Evolutionary conservation across 768 basidiomycete genomes (phyloP), one percentile per base, ranked within the genome.

Genomic region (Zangia roseola): DNA sequence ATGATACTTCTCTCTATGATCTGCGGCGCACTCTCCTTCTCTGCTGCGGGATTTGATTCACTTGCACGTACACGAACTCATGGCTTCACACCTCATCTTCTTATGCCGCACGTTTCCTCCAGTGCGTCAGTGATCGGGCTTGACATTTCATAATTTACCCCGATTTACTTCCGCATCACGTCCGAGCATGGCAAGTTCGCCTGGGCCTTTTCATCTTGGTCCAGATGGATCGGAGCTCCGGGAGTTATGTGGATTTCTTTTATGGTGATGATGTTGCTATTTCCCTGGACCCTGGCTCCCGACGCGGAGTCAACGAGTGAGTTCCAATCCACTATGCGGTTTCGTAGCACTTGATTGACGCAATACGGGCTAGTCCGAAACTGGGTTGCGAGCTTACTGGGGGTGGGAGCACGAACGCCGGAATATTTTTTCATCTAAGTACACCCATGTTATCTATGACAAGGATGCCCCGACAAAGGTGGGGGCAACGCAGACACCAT

Each of bases 391-490:
- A 36, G 17, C 7, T 23, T 28, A 21, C 17, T 17, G 28, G 17
- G n/a, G 14, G 16, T 24, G 16, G 7, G 31, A 16, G 17, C 8
- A 34, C 23, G n/a, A 24, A 17, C 25, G 5, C 16, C 16, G 17
- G 17, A 30, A 26, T 26, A 20, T 31, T 5, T 28, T 24, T 14
- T 40, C 13, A 21, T 44, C 13, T 5, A 21, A 35, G 24, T 58
- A 52, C 40, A 49, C 69, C 13, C 19, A 38, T 12, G 4, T 23
- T 40, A 42, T 49, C 69, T 84, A 97, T 56, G 94, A 97, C 59
- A 99, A 68, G n/a, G 89, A 91, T 8, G 95, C 95, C 6, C 92
- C 95, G 45, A 93, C 76, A 38, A 95, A 77, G 7, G 79, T 90
- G 14, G 87, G 85, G 9, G 94, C 84, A 12, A 82, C 59, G 65